phyloP scores from a whole-genome alignment of 768 basidiomycete species.

The Leccinum uliginosum region DNA sequence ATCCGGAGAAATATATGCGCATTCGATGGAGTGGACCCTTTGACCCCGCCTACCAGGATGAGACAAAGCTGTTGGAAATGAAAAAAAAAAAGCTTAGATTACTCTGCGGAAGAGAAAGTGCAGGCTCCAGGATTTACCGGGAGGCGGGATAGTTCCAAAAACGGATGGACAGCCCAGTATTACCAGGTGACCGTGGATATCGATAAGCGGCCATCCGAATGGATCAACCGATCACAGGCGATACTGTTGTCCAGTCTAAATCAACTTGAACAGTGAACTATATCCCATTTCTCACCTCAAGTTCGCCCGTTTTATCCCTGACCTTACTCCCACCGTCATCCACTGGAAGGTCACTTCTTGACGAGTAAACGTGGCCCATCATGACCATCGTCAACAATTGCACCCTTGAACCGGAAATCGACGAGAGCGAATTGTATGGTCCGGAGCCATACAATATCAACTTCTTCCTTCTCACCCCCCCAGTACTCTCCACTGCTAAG shows the following conservation, averaged over 20 bases:
- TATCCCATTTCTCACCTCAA: background rate
- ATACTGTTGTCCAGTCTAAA: background rate
- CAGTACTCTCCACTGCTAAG: conserved; percentile 13
- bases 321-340: background rate
- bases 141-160: no score
- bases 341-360: background rate
- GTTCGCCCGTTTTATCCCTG: background rate
- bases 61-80: no score
- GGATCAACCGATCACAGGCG: background rate
- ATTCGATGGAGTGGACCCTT: background rate
- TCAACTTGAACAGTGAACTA: background rate
- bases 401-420: conserved; percentile 6
- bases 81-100: no score
- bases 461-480: conserved; percentile 13
- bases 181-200: background rate
- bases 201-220: background rate
- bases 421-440: conserved; percentile 17
- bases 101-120: background rate
- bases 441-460: conserved; percentile 28
- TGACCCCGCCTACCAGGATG: no score
- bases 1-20: no score
- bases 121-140: no score
- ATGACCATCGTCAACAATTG: conserved; percentile 22
- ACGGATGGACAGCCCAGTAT: no score
- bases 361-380: background rate